Percentiles rank a stretch among this genome's conserved stretches.
These are phyloP conservation scores for Durusdinium trenchii DNA, from an alignment of 73 alveolate genomes.

Conservation along the genomic window DNA sequence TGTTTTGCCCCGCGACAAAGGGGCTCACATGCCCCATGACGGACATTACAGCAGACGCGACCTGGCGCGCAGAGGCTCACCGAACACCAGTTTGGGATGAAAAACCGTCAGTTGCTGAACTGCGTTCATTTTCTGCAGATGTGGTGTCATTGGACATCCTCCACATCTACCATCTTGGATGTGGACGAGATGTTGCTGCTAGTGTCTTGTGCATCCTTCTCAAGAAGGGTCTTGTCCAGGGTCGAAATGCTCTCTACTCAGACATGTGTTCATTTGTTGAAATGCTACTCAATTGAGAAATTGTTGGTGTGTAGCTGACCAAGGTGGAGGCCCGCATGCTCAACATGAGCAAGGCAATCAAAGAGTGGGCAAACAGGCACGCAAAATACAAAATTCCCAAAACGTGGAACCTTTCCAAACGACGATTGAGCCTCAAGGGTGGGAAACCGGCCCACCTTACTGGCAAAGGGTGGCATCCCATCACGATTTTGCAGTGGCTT, in stretches of 20 bases:
- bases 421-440: not conserved
- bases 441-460: not conserved
- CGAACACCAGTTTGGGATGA: not conserved
- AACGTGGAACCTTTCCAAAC: not conserved
- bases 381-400: not conserved
- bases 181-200: not conserved
- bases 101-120: not conserved
- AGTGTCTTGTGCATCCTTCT: not conserved
- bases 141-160: not conserved
- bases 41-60: not conserved
- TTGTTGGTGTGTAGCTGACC: not conserved
- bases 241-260: too few species aligned
- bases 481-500: not conserved
- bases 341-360: not conserved
- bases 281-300: not conserved
- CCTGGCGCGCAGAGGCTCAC: not conserved
- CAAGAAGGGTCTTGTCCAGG: not conserved
- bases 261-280: not conserved
- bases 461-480: not conserved
- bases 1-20: too few species aligned
- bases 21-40: not conserved
- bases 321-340: not conserved
- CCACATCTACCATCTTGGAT: not conserved
- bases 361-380: not conserved
- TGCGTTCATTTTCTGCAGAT: not conserved